Evolutionary conservation across 768 basidiomycete genomes (phyloP), one percentile per base, ranked within the genome.

Genomic region (Mycena filopes): DNA sequence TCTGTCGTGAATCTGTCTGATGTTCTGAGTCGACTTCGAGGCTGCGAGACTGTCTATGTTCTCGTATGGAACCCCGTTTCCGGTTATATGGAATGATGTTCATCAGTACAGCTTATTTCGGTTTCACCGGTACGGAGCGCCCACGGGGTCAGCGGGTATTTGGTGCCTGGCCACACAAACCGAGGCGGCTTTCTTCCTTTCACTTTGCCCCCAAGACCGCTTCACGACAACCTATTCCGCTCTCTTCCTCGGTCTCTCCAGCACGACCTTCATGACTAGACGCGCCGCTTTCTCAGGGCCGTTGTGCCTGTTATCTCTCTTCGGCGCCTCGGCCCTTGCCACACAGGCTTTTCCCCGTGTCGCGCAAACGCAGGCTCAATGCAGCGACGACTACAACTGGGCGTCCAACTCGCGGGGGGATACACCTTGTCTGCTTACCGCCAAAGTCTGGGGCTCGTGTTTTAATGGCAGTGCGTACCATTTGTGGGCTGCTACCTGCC

Each of bases 361-460:
- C 10, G 48, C 23, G 38, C 67, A 71, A 33, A 74, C 70, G 2
- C 63, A 64, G 20, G 77, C 75, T 16, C 51, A 55, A 16, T 84
- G 82, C 70, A 29, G 7, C 21, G 4, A 72, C 20, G 68, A 70
- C 18, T 81, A 73, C 59, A 20, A 66, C 13, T 85, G 84, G 84
- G 74, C 76, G 66, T 60, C 76, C 29, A 82, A 79, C 59, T 56
- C 69, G 15, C 60, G 70, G 9, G 33, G 69, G 0, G 25, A 65
- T 12, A 74, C 79, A 1, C 82, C 84, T 13, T 85, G 84, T 68
- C 29, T 63, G 2, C 66, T 80, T 16, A 78, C 78, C n/a, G 76
- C 83, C 28, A 53, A 66, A 9, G 68, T 81, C 7, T 66, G 76
- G 46, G 80, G 77, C 20, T 51, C 80, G 28, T 85, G 83, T 66